phyloP scores from a whole-genome alignment of 192 early-diverging fungal genomes.

The Coemansia sp. region DNA sequence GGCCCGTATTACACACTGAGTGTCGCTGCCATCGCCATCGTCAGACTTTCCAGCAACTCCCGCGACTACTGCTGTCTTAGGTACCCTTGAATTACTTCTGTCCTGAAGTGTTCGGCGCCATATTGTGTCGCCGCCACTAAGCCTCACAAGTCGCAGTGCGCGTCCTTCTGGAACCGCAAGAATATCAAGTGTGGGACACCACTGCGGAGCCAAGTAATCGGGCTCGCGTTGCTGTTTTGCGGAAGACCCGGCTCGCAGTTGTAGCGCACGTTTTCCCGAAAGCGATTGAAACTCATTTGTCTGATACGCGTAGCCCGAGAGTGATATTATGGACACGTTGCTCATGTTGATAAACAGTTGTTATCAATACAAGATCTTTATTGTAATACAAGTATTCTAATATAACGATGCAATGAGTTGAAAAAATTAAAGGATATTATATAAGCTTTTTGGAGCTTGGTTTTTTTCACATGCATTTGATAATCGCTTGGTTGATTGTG shows the following conservation, averaged over 20 bases:
- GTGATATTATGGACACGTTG: not conserved
- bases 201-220: slow-evolving; percentile 28
- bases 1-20: slow-evolving; percentile 10
- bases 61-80: not conserved
- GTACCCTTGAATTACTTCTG: not conserved
- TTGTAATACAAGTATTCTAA: not conserved
- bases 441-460: not conserved
- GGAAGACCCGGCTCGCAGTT: slow-evolving; percentile 24
- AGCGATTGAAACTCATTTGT: slow-evolving; percentile 39
- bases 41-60: not conserved
- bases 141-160: slow-evolving; percentile 33
- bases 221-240: slow-evolving; percentile 5
- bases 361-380: too few relatives aligned
- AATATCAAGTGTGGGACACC: slow-evolving; percentile 41
- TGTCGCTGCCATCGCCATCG: not conserved
- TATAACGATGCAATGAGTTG: not conserved
- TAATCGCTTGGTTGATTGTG: not conserved
- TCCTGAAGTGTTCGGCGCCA: slow-evolving; percentile 34
- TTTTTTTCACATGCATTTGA: not conserved
- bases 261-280: slow-evolving; percentile 18
- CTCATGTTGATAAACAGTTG: not conserved
- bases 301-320: not conserved
- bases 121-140: slow-evolving; percentile 48
- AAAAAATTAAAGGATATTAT: not conserved
- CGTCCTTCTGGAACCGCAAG: slow-evolving; percentile 42